Percentiles rank a stretch among this genome's conserved stretches.
Evolutionary conservation across 2,329 filamentous ascomycete species (phyloP).

Genomic region (Emergomyces pasteurianus): DNA sequence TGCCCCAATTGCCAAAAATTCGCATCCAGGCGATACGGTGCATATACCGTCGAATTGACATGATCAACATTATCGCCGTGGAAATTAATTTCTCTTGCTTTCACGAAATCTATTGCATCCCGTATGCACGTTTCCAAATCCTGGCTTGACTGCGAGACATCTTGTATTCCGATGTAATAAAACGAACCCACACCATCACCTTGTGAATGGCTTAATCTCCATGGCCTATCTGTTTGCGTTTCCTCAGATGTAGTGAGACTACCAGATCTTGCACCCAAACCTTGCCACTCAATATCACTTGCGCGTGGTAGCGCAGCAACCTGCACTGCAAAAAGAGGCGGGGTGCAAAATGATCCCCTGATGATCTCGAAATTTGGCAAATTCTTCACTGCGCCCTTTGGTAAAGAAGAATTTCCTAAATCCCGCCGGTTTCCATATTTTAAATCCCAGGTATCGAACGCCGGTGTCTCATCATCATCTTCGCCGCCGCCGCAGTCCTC

Average conservation of each 20-base stretch:
- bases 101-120: constrained; percentile 15
- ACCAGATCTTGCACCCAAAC: constrained; percentile 44
- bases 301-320: constrained; percentile 64
- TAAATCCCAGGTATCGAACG: constrained; percentile 40
- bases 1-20: constrained; percentile 20
- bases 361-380: constrained; percentile 19
- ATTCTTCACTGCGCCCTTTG: constrained; percentile 12
- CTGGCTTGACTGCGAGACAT: constrained; percentile 5
- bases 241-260: constrained; percentile 14
- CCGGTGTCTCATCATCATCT: constrained; percentile 33
- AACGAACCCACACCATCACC: constrained; percentile 12
- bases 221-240: constrained; percentile 11
- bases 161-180: constrained; percentile 21
- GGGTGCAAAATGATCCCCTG: constrained; percentile 26
- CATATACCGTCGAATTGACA: constrained; percentile 26
- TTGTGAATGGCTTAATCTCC: constrained; percentile 15
- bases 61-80: neutral
- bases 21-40: constrained; percentile 15
- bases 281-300: constrained; percentile 75
- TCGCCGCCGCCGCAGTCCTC: constrained; percentile 6
- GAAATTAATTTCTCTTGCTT: constrained; percentile 1
- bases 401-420: constrained; percentile 15
- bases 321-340: constrained; percentile 63
- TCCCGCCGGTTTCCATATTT: constrained; percentile 45
- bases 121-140: constrained; percentile 16